A percentile compares a stretch with the other conserved stretches of the same genome.
Evolutionary conservation across 2,329 filamentous ascomycete genomes (phyloP).

Genomic region (Clarireedia monteithiana): DNA sequence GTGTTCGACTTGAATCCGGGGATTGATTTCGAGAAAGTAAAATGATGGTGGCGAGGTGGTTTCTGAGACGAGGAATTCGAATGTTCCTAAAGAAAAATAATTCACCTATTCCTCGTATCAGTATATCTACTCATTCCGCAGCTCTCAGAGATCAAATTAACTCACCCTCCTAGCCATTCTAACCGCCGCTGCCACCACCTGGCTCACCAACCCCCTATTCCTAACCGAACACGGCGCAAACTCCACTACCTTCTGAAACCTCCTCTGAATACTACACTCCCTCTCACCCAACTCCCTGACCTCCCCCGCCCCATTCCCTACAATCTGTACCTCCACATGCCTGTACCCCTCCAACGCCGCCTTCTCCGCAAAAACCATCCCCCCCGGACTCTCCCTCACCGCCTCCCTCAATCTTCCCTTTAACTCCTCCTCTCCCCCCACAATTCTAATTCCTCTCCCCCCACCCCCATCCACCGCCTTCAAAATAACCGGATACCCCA

Average conservation of each 20-base stretch:
- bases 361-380: slow-evolving; percentile 48
- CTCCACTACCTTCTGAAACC: slow-evolving; percentile 46
- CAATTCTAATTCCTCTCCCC: slow-evolving; percentile 56
- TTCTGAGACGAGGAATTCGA: slow-evolving; percentile 54
- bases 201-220: slow-evolving; percentile 32
- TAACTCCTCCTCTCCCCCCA: slow-evolving; percentile 42
- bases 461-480: slow-evolving; percentile 58
- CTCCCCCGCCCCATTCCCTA: slow-evolving; percentile 43
- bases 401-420: slow-evolving; percentile 45
- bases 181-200: slow-evolving; percentile 40
- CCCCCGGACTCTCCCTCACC: slow-evolving; percentile 52
- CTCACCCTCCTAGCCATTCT: slow-evolving; percentile 42
- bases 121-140: not conserved
- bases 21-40: slow-evolving; percentile 28
- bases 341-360: slow-evolving; percentile 52
- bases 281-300: slow-evolving; percentile 37
- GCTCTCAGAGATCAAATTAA: not conserved
- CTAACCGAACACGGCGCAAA: slow-evolving; percentile 60
- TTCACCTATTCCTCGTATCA: slow-evolving; percentile 32
- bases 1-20: slow-evolving; percentile 27
- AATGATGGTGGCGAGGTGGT: slow-evolving; percentile 33
- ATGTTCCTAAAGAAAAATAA: slow-evolving; percentile 54
- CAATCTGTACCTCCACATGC: slow-evolving; percentile 44
- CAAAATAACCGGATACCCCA: slow-evolving; percentile 42
- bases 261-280: slow-evolving; percentile 43